Percentiles rank a stretch among this genome's conserved stretches.
These are phyloP conservation scores for Fusarium decemcellulare DNA, from an alignment of 2,329 filamentous ascomycete genomes.

Conservation along the genomic window DNA sequence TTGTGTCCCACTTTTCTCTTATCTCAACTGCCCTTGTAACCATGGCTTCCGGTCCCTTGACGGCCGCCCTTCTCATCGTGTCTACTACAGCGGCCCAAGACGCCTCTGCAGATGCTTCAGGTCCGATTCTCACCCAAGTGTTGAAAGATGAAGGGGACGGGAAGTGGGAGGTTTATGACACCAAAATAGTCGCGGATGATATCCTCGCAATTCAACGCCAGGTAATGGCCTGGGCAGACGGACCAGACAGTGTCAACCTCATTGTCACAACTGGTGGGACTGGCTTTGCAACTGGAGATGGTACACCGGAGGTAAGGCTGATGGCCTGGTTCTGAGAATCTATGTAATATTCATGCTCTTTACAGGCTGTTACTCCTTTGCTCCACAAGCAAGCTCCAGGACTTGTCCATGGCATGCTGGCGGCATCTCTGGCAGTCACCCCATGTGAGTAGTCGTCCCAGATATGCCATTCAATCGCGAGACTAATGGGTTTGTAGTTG, in stretches of 20 bases:
- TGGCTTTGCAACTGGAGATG: conserved; percentile 88
- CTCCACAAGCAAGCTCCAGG: conserved; percentile 90
- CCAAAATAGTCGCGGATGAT: conserved; percentile 85
- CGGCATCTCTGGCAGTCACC: conserved; percentile 86
- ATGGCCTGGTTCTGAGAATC: background rate
- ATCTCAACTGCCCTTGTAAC: background rate
- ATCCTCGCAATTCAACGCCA: conserved; percentile 80
- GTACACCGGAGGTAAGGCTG: conserved; percentile 83
- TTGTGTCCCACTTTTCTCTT: background rate
- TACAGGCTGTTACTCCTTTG: conserved; percentile 81
- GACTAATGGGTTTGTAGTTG: conserved; percentile 72
- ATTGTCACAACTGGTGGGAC: conserved; percentile 94
- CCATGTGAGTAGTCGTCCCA: conserved; percentile 77
- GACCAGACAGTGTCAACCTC: conserved; percentile 75
- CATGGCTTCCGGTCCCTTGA: conserved; percentile 64
- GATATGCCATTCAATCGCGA: background rate
- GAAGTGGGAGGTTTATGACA: conserved; percentile 79
- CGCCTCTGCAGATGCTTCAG: conserved; percentile 83
- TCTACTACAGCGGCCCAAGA: conserved; percentile 91
- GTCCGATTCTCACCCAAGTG: conserved; percentile 75
- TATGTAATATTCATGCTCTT: background rate
- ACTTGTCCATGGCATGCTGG: conserved; percentile 94
- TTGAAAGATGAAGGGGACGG: conserved; percentile 76
- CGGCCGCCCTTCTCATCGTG: conserved; percentile 85
- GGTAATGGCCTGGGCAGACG: conserved; percentile 82